A percentile compares a stretch with the other conserved stretches of the same genome.
phyloP scores from a whole-genome alignment of 2,329 filamentous ascomycete species.

The Diaporthe ampelina region DNA sequence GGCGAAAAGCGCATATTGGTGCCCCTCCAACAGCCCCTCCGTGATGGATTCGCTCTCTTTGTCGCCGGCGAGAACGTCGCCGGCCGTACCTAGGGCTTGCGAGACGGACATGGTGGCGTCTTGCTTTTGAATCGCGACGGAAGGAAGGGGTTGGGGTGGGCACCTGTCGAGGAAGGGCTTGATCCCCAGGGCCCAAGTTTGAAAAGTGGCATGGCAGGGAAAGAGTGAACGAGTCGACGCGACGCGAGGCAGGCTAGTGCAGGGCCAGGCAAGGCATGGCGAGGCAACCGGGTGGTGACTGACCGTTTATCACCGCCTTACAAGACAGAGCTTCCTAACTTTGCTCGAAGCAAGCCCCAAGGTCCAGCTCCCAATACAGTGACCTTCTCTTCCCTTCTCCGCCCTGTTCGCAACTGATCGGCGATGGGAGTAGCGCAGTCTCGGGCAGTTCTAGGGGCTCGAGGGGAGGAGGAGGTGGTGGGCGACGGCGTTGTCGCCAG shows the following conservation, averaged over 20 bases:
- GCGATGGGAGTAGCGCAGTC: neutral
- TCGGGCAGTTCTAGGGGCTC: neutral
- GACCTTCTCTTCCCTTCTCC: neutral
- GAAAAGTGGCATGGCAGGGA: neutral
- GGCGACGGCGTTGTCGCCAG: constrained; percentile 15
- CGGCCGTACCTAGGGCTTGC: neutral
- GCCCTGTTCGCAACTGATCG: neutral
- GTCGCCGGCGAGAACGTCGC: neutral
- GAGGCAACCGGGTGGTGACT: constrained; percentile 35
- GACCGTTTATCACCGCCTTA: constrained; percentile 29
- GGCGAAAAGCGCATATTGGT: constrained; percentile 3
- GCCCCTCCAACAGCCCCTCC: constrained; percentile 13
- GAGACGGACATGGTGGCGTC: constrained; percentile 21
- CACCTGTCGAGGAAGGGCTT: neutral
- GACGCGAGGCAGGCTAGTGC: neutral
- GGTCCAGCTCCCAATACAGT: constrained; percentile 7
- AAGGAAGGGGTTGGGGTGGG: neutral
- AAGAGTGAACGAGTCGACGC: neutral
- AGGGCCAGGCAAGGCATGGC: constrained; percentile 6
- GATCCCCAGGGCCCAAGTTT: neutral
- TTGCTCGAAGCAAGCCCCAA: constrained; percentile 29
- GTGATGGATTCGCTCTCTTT: constrained; percentile 4
- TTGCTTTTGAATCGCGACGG: neutral
- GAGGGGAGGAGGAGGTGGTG: constrained; percentile 3
- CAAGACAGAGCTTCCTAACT: constrained; percentile 8